Conservation (phyloP, 2,329 filamentous ascomycete genomes). For the Diplodia intermedia region DNA sequence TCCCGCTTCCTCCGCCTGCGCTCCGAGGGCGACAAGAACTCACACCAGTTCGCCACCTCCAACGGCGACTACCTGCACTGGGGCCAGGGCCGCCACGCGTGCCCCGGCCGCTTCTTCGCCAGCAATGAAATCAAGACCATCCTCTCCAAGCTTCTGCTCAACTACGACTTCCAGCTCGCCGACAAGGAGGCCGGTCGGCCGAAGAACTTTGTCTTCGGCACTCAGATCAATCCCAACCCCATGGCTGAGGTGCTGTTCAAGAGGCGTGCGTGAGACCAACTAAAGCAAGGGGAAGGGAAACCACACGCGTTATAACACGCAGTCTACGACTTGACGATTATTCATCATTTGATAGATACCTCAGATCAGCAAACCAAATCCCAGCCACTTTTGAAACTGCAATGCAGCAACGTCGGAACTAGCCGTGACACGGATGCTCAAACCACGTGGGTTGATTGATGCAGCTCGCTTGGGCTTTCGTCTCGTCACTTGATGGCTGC, state of each 20-base stretch:
- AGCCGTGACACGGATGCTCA: background rate
- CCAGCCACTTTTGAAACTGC: background rate
- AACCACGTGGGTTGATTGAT: background rate
- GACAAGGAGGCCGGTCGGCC: conserved; percentile 22
- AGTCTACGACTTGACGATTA: background rate
- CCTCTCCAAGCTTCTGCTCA: conserved; percentile 39
- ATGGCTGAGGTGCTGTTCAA: conserved; percentile 14
- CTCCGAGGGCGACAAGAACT: conserved; percentile 27
- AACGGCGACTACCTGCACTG: conserved; percentile 39
- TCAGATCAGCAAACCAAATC: background rate
- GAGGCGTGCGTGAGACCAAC: background rate
- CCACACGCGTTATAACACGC: background rate
- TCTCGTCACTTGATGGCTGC: background rate
- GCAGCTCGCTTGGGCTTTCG: background rate
- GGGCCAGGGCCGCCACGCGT: conserved; percentile 44
- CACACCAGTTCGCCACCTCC: conserved; percentile 42
- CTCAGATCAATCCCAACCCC: conserved; percentile 16
- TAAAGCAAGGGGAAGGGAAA: background rate
- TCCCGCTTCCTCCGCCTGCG: conserved; percentile 34
- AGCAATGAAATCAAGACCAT: conserved; percentile 47
- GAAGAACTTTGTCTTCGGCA: conserved; percentile 27
- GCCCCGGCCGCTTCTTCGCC: conserved; percentile 46
- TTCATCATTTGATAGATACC: background rate
- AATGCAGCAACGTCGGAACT: background rate
- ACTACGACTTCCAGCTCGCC: conserved; percentile 41